Base-by-base conservation (phyloP, 352 stramenopile genomes). In the Plasmopara muralis region DNA sequence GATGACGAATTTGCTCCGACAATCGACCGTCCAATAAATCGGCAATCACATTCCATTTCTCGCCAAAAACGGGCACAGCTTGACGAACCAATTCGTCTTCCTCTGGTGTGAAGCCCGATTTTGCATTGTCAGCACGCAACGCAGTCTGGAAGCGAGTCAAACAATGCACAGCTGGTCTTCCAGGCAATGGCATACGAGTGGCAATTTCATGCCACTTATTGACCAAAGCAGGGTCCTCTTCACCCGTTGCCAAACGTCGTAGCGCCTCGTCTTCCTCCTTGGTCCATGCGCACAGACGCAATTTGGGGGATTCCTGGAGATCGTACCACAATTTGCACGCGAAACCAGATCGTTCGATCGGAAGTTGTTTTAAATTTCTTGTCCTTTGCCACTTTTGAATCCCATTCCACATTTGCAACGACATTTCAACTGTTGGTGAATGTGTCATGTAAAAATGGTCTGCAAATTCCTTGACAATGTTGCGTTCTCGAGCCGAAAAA, bases 31-130 rank as follows among this genome's bases (percentile, higher is more conserved):
- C 79, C 61, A 89, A 66, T 28, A 89, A 68, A 45, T 87, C 79
- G 2, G 79, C 79, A 57, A 89, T 84, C 45, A 86, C 74, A 14
- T 82, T 85, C 77, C 76, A 89, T 39, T 81, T 81, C 50, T 89
- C 79, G n/a, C 79, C 79, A 53, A 89, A 87, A 6, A 88, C 66
- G 4, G 64, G 51, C 3, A 89, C 70, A 14, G 72, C 74, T 42
- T 81, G 44, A 1, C 57, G 62, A n/a, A 85, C 52, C n/a, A 77
- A 58, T 20, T 66, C 48, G 38, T 85, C 74, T 44, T 85, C 74
- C 53, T 79, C 64, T 0, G 61, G 54, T 8, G 74, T 70, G 56
- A 85, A 85, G 15, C 18, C 61, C 13, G 69, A 71, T 47, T 68
- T 61, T 5, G 76, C 55, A 15, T 77, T 83, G 4, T 59, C 54